Evolutionary conservation across 2,329 filamentous ascomycete species (phyloP).

Genomic region (Cordyceps farinosa): DNA sequence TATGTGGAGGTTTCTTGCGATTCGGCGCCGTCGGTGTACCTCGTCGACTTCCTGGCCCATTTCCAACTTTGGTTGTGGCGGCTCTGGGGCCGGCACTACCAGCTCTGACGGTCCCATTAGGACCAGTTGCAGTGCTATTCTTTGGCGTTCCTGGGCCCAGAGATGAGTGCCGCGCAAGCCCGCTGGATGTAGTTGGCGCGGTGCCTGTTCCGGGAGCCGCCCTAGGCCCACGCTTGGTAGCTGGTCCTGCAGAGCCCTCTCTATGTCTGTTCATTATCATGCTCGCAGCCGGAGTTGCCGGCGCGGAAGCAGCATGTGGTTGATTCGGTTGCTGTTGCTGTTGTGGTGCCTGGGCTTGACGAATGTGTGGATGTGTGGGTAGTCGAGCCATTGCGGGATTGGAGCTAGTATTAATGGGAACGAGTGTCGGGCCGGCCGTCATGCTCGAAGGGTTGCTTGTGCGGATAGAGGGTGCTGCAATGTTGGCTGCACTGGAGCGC

Average conservation of each 20-base stretch:
- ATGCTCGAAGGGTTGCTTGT: slow-evolving; percentile 42
- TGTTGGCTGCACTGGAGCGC: slow-evolving; percentile 55
- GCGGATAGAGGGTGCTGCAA: slow-evolving; percentile 38
- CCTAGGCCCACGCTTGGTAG: slow-evolving; percentile 52
- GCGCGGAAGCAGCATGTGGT: slow-evolving; percentile 50
- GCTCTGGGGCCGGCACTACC: slow-evolving; percentile 60
- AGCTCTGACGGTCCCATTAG: slow-evolving; percentile 42
- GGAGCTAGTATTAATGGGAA: slow-evolving; percentile 31
- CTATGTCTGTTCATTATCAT: slow-evolving; percentile 56
- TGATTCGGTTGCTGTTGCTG: slow-evolving; percentile 20
- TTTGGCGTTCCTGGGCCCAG: slow-evolving; percentile 62
- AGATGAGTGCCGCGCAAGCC: slow-evolving; percentile 59
- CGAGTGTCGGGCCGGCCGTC: slow-evolving; percentile 21
- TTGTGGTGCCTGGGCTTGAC: slow-evolving; percentile 48
- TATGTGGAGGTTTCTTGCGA: slow-evolving; percentile 51
- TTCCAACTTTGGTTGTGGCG: slow-evolving; percentile 42
- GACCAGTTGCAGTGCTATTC: slow-evolving; percentile 28
- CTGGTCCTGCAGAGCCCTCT: slow-evolving; percentile 59
- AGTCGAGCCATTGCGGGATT: slow-evolving; percentile 41
- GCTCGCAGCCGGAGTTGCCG: slow-evolving; percentile 57
- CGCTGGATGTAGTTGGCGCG: slow-evolving; percentile 51
- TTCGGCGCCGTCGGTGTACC: slow-evolving; percentile 41
- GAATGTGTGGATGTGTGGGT: slow-evolving; percentile 44
- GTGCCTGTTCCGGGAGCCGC: slow-evolving; percentile 45
- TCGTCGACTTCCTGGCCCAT: slow-evolving; percentile 42